Conservation (phyloP, 768 basidiomycete species). For the Kwoniella mangroviensis region DNA sequence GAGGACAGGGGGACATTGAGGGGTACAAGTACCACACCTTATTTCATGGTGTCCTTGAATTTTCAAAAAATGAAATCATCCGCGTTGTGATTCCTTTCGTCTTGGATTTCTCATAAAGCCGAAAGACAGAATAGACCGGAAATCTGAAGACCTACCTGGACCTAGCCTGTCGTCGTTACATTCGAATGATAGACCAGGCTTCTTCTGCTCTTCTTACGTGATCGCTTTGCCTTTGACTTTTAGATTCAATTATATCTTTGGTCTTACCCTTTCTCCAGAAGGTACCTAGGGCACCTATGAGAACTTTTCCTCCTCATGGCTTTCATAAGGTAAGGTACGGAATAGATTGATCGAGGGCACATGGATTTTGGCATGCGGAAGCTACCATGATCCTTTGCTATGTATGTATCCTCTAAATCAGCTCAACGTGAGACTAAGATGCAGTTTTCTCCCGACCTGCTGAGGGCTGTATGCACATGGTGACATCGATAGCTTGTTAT, state of each 20-base stretch:
- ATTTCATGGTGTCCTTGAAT: not conserved
- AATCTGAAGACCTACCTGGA: no score
- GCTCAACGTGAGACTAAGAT: no score
- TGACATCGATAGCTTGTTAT: no score
- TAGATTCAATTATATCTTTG: not conserved
- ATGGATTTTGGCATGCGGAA: not conserved
- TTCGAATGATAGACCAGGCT: no score
- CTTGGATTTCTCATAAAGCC: not conserved
- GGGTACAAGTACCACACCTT: slow-evolving; percentile 13
- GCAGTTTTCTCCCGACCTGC: no score
- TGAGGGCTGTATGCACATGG: no score
- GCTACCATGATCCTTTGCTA: not conserved
- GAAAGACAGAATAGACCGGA: no score
- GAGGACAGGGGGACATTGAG: not conserved
- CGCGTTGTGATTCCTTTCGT: not conserved
- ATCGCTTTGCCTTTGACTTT: not conserved
- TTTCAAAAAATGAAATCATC: slow-evolving; percentile 1
- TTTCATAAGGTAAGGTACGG: not conserved
- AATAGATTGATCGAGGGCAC: not conserved
- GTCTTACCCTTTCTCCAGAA: no score
- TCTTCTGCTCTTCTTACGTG: not conserved
- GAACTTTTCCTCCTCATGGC: not conserved
- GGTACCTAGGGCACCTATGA: not conserved
- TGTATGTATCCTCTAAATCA: no score
- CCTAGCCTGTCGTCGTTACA: no score